phyloP scores from a whole-genome alignment of 2,329 filamentous ascomycete species.

The Claviceps sp. region DNA sequence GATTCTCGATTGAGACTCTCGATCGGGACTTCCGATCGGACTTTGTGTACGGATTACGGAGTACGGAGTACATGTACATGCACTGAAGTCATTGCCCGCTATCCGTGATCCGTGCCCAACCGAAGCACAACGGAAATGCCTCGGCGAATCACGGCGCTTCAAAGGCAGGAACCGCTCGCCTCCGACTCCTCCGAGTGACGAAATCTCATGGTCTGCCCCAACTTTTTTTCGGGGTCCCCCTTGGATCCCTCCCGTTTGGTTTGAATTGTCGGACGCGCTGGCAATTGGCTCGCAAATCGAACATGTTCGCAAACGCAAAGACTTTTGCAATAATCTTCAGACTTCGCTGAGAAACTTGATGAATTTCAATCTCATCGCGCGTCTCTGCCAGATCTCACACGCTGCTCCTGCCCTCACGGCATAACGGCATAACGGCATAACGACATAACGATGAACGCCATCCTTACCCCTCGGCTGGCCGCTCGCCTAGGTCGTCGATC shows the following conservation, averaged over 20 bases:
- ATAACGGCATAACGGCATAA: neutral
- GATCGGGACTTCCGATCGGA: no score
- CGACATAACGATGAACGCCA: conserved; percentile 26
- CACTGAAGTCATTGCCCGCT: neutral
- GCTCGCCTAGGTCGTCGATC: conserved; percentile 24
- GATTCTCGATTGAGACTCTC: no score
- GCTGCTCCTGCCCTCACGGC: neutral
- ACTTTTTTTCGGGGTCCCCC: conserved; percentile 2
- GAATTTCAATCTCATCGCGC: neutral
- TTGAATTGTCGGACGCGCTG: neutral
- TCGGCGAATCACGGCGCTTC: conserved; percentile 10
- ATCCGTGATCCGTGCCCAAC: conserved; percentile 5
- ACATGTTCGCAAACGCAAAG: conserved; percentile 5
- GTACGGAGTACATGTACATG: neutral
- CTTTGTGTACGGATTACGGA: neutral
- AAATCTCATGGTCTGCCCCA: conserved; percentile 1
- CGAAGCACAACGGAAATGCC: conserved; percentile 3
- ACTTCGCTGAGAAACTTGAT: conserved; percentile 7
- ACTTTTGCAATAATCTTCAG: neutral
- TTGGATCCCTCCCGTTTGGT: neutral
- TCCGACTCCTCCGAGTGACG: conserved; percentile 4
- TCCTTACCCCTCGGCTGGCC: conserved; percentile 25
- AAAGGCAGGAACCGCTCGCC: conserved; percentile 2
- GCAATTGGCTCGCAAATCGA: neutral
- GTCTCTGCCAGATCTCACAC: neutral